These are phyloP conservation scores for Hansenula sp. DNA, from an alignment of 1,139 yeast species.

Conservation along the genomic window DNA sequence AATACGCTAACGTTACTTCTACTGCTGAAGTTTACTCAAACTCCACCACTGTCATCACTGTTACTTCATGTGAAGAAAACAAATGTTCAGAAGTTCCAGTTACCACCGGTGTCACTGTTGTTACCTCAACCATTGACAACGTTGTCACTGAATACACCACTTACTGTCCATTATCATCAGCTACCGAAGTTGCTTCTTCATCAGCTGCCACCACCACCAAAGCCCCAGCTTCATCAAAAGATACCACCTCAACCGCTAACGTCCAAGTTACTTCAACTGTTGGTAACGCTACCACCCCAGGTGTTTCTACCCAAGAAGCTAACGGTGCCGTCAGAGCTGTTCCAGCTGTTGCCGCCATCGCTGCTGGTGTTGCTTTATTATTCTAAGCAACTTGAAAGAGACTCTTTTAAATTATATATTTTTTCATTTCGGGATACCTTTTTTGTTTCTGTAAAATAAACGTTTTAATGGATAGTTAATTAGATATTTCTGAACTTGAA, in stretches of 20 bases:
- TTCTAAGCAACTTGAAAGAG: slow-evolving; percentile 16
- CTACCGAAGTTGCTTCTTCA: slow-evolving; percentile 7
- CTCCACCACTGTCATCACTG: slow-evolving; percentile 32
- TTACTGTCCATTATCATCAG: slow-evolving; percentile 31
- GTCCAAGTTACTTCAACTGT: slow-evolving; percentile 2
- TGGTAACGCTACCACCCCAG: slow-evolving; percentile 16
- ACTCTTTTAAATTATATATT: slow-evolving; percentile 1
- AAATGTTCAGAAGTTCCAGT: slow-evolving; percentile 34
- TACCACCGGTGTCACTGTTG: slow-evolving; percentile 39
- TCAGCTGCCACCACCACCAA: slow-evolving; percentile 5
- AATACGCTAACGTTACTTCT: slow-evolving; percentile 23
- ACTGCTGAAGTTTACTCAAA: slow-evolving; percentile 14
- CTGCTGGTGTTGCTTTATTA: slow-evolving; percentile 28
- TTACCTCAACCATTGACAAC: slow-evolving; percentile 29
- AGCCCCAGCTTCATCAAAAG: slow-evolving; percentile 5
- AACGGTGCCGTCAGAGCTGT: slow-evolving; percentile 24
- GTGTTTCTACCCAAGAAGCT: slow-evolving; percentile 20
- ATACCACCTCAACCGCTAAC: slow-evolving; percentile 13
- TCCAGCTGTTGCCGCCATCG: slow-evolving; percentile 26
- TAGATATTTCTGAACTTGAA: neutral
- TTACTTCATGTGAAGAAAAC: slow-evolving; percentile 41
- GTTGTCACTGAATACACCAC: slow-evolving; percentile 29
- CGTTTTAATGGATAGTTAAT: slow-evolving; percentile 3
- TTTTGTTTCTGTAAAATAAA: slow-evolving; percentile 3
- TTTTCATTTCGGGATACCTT: slow-evolving; percentile 1